Conservation (phyloP, 1,284 basidiomycete genomes). For the Fomitopsis palustris region DNA sequence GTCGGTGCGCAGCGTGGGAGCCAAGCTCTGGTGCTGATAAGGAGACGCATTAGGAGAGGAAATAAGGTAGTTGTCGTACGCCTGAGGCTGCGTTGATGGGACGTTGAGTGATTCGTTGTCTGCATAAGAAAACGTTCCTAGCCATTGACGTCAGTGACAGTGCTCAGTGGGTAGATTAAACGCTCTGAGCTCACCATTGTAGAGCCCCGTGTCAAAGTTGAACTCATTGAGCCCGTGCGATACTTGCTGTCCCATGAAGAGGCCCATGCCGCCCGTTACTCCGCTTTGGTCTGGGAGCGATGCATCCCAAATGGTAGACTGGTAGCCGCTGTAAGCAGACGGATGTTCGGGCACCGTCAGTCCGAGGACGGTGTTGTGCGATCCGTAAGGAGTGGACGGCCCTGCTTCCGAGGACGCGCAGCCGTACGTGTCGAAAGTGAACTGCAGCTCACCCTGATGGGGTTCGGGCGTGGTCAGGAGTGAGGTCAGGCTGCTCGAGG, state of each 20-base stretch:
- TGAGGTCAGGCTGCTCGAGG: too few species aligned
- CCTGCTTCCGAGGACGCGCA: too few species aligned
- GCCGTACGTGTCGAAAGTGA: too few species aligned
- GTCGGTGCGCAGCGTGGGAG: background rate
- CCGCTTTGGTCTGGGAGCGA: background rate
- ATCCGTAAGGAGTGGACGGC: background rate
- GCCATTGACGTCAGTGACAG: background rate
- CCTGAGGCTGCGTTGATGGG: background rate
- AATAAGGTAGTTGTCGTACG: background rate
- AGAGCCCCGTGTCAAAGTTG: background rate
- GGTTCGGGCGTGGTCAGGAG: too few species aligned
- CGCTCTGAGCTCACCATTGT: background rate
- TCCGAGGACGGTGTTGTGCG: background rate
- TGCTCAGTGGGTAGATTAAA: background rate
- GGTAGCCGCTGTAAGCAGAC: background rate
- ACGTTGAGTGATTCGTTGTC: background rate
- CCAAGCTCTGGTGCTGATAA: background rate
- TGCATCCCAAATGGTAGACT: background rate
- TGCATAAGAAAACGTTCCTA: background rate
- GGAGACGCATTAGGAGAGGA: background rate
- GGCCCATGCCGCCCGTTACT: background rate
- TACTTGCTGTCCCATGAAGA: background rate
- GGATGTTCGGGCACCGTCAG: background rate
- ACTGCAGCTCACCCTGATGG: too few species aligned
- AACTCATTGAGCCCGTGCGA: background rate